These are phyloP conservation scores for Maudiozyma pseudohumilis DNA, from an alignment of 805 yeast genomes.

Conservation along the genomic window DNA sequence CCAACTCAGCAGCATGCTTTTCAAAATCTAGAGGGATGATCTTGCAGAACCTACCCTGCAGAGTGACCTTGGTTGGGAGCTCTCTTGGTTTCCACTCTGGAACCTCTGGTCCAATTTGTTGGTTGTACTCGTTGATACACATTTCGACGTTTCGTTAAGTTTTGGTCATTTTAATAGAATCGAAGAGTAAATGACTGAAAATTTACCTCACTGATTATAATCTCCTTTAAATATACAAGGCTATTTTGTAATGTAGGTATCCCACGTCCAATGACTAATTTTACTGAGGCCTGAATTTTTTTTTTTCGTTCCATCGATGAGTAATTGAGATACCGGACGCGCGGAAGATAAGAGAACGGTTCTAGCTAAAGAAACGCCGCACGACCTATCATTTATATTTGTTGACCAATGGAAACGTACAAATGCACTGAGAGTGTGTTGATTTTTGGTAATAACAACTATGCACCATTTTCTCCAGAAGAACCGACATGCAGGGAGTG, in stretches of 20 bases:
- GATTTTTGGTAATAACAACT: too few relatives aligned
- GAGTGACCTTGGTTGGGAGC: slow-evolving; percentile 7
- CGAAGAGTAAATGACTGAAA: background rate
- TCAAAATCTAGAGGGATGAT: slow-evolving; percentile 12
- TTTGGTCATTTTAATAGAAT: background rate
- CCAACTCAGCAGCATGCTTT: slow-evolving; percentile 11
- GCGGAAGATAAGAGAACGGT: too few relatives aligned
- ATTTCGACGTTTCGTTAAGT: background rate
- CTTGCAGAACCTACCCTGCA: slow-evolving; percentile 10
- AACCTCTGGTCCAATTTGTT: background rate
- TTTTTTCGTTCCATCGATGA: background rate
- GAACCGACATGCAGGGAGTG: too few relatives aligned
- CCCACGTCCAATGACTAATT: too few relatives aligned
- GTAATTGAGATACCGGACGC: background rate
- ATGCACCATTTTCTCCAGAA: too few relatives aligned
- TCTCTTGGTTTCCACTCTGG: slow-evolving; percentile 9
- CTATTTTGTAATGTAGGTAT: background rate
- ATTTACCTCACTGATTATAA: background rate
- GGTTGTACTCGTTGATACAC: background rate
- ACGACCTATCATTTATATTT: too few relatives aligned
- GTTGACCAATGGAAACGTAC: too few relatives aligned
- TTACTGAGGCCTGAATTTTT: too few relatives aligned
- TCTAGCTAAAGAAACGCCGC: too few relatives aligned
- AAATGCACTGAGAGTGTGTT: too few relatives aligned
- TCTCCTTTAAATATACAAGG: background rate